Base-by-base conservation (phyloP, 768 basidiomycete genomes). In the Lentinula sp. region DNA sequence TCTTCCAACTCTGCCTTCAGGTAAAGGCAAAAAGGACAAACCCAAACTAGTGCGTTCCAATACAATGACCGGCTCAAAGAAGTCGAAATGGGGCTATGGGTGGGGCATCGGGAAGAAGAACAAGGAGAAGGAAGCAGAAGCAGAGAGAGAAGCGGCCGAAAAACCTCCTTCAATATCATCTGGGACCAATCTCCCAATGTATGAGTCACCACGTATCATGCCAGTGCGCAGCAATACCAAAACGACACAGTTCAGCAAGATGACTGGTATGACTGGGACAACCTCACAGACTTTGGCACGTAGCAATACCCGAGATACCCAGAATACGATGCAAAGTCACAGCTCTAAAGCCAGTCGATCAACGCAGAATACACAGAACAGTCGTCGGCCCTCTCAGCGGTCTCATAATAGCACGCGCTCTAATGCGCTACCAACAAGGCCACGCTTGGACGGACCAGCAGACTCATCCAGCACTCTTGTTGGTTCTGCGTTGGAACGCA, bases 401-500 rank as follows among this genome's bases (percentile, higher is more conserved):
- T 28, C 45, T 15, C 16, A 59, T 63, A 23, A 55, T 40, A 49
- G 65, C 15, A 40, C 67, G 5, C 61, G 62, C 45, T 64, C 67
- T 57, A 63, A 23, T 32, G 45, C 34, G 50, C 34, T 48, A 60
- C 66, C 64, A 62, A 63, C 50, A 5, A 78, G 80, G 4, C 78
- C 81, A 31, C 71, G 69, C 7, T 65, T 76, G 28, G 56, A 77
- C 15, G 72, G 78, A 34, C 77, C 83, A n/a, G 83, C 80, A 23
- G 86, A 90, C 64, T 89, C 89, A 2, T 76, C 83, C 1, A 83
- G 81, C 64, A 91, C 89, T 1, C 83, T 91, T 32, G 82, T 91
- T n/a, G 89, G 89, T 2, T 88, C 87, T 16, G 87, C 86, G 1
- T 73, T 79, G 53, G 84, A 88, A 61, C 82, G 88, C 66, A 91